A percentile compares a stretch with the other conserved stretches of the same genome.
These are phyloP conservation scores for Psilocybe cyanescens DNA, from an alignment of 768 basidiomycete genomes.

Conservation along the genomic window DNA sequence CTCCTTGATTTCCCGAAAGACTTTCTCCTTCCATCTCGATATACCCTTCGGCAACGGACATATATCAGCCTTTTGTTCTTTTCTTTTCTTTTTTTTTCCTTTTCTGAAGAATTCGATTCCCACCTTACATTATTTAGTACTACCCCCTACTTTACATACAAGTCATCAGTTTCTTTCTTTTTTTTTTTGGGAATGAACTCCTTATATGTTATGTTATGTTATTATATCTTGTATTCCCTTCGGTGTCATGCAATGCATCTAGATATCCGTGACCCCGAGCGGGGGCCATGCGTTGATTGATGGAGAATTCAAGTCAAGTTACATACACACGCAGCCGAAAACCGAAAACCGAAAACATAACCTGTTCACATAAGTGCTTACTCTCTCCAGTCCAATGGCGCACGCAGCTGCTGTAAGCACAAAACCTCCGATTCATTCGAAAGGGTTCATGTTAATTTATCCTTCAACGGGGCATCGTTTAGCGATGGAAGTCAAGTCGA, in stretches of 20 bases:
- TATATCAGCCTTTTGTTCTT: not conserved
- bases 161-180: not conserved
- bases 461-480: too few species aligned
- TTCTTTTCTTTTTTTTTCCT: too few species aligned
- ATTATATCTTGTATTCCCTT: conserved; percentile 9
- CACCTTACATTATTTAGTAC: not conserved
- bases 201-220: conserved; percentile 11
- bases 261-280: not conserved
- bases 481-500: too few species aligned
- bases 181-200: conserved; percentile 3
- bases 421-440: not conserved
- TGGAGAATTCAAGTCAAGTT: too few species aligned
- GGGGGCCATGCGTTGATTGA: too few species aligned
- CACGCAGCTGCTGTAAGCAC: too few species aligned
- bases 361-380: too few species aligned
- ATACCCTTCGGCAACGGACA: not conserved
- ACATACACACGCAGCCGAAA: too few species aligned
- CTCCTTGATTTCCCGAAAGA: too few species aligned
- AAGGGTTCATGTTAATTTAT: not conserved
- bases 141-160: not conserved
- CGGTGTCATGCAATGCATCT: not conserved
- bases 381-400: too few species aligned
- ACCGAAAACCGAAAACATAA: too few species aligned
- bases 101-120: not conserved
- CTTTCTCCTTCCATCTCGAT: not conserved